Percentiles rank a stretch among this genome's conserved stretches.
Conservation (phyloP, 108 stramenopile species). For the Cyclotella baltica region DNA sequence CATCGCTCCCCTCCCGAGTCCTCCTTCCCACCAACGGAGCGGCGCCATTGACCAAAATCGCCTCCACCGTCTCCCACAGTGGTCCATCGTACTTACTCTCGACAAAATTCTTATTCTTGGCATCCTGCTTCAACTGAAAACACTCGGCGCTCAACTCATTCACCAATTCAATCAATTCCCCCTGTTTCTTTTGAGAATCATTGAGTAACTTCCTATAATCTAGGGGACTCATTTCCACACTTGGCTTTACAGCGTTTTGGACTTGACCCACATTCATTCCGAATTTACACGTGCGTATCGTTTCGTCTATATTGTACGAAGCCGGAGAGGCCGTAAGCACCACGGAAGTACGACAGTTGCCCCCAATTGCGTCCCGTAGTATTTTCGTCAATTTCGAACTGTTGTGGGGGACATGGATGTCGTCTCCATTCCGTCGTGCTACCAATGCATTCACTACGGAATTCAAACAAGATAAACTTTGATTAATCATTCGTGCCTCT, state of each 20-base stretch:
- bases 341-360: constrained; percentile 81
- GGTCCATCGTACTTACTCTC: constrained; percentile 56
- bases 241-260: constrained; percentile 58
- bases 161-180: constrained; percentile 66
- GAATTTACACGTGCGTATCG: constrained; percentile 84
- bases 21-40: constrained; percentile 24
- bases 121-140: constrained; percentile 65
- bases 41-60: constrained; percentile 56
- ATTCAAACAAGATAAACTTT: constrained; percentile 75
- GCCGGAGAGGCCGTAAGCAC: constrained; percentile 89
- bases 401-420: constrained; percentile 56
- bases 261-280: constrained; percentile 75
- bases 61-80: constrained; percentile 55
- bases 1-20: constrained; percentile 20
- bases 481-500: constrained; percentile 85
- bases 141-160: constrained; percentile 71
- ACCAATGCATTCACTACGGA: constrained; percentile 78
- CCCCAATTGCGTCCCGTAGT: constrained; percentile 86
- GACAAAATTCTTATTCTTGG: constrained; percentile 29
- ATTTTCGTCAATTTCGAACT: constrained; percentile 86
- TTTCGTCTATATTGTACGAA: constrained; percentile 83
- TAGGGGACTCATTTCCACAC: constrained; percentile 48
- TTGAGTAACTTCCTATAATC: constrained; percentile 65
- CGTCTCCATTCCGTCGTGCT: constrained; percentile 52
- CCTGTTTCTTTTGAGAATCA: constrained; percentile 62